These are phyloP conservation scores for Sarcodon sp. DNA, from an alignment of 768 basidiomycete species.

Conservation along the genomic window DNA sequence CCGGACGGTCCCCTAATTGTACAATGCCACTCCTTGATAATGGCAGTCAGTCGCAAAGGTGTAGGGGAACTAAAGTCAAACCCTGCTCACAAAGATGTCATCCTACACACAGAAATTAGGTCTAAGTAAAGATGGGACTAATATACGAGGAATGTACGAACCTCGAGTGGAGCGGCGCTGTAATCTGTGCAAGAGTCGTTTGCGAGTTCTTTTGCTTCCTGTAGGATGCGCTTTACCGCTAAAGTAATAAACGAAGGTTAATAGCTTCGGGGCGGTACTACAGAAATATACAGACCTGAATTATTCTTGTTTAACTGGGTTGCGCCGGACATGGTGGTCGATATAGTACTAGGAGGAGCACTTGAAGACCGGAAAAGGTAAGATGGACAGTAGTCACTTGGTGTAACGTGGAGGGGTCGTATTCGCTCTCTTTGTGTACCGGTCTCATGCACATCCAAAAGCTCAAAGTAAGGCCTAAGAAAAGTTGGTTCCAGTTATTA, in stretches of 20 bases:
- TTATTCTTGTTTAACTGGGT: constrained; percentile 78
- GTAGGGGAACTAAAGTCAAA: neutral
- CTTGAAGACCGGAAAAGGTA: too few relatives aligned
- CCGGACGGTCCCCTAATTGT: constrained; percentile 83
- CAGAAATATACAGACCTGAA: constrained; percentile 41
- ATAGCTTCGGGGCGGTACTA: neutral
- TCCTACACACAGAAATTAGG: constrained; percentile 31
- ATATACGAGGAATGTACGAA: constrained; percentile 17
- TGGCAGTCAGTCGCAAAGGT: neutral
- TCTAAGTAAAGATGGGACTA: neutral
- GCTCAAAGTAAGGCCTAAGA: constrained; percentile 68
- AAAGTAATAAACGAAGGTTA: neutral
- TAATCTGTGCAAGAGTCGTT: constrained; percentile 83
- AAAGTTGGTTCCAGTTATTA: constrained; percentile 32
- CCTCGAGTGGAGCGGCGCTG: constrained; percentile 68
- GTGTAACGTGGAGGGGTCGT: too few relatives aligned
- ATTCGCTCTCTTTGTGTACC: too few relatives aligned
- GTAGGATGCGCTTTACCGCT: constrained; percentile 97
- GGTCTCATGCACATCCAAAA: constrained; percentile 48
- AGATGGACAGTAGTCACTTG: too few relatives aligned
- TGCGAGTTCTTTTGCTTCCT: constrained; percentile 83
- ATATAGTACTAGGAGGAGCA: neutral
- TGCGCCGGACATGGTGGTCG: neutral
- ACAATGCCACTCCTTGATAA: constrained; percentile 78
- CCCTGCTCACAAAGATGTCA: constrained; percentile 69